A percentile compares a stretch with the other conserved stretches of the same genome.
These are phyloP conservation scores for Zychaea mexicana DNA, from an alignment of 371 early-diverging fungal species.

Conservation along the genomic window DNA sequence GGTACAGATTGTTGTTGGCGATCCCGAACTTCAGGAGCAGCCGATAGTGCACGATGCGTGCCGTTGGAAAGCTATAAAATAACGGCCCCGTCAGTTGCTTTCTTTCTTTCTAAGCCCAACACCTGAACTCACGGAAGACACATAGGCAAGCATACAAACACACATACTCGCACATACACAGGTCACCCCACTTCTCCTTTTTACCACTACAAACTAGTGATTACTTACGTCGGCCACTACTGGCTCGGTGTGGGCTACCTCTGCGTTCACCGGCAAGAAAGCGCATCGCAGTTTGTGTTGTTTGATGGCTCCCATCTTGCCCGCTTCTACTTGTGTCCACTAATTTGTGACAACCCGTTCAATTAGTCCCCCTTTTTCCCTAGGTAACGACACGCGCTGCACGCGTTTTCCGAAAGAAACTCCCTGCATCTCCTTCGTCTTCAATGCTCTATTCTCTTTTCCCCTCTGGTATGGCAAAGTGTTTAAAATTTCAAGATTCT, in stretches of 20 bases:
- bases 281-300: constrained; percentile 64
- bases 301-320: constrained; percentile 45
- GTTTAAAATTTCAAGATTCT: too few relatives aligned
- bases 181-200: background rate
- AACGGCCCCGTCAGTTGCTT: too few relatives aligned
- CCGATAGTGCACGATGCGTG: too few relatives aligned
- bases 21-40: background rate
- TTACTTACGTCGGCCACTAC: background rate
- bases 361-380: background rate
- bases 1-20: too few relatives aligned
- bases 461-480: background rate
- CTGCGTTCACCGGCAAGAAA: constrained; percentile 22
- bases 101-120: too few relatives aligned
- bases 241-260: background rate
- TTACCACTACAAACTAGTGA: background rate
- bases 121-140: too few relatives aligned
- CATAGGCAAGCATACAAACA: too few relatives aligned
- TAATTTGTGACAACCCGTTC: constrained; percentile 12
- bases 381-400: too few relatives aligned
- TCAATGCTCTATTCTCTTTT: background rate
- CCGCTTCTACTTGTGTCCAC: constrained; percentile 58
- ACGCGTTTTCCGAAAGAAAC: too few relatives aligned
- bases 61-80: background rate
- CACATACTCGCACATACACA: too few relatives aligned
- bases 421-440: too few relatives aligned